Percentiles rank a stretch among this genome's conserved stretches.
These are phyloP conservation scores for Hypericum androsaemum DNA, from an alignment of 345 rosid genomes.

Conservation along the genomic window DNA sequence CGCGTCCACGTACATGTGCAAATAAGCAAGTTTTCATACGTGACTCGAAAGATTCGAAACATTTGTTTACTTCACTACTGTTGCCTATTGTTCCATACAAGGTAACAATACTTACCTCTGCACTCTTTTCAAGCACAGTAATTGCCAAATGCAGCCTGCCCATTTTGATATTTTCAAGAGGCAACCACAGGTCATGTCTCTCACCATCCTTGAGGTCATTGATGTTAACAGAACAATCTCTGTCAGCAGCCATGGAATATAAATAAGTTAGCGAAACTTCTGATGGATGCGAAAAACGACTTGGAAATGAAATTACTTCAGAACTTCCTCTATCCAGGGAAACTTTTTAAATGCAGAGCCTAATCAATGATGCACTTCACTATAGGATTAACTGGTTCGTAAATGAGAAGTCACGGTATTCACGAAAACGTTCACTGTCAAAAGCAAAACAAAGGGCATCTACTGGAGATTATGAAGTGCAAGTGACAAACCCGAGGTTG, in stretches of 20 bases:
- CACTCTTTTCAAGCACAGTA: constrained; percentile 44
- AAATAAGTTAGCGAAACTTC: not conserved
- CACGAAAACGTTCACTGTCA: too few relatives aligned
- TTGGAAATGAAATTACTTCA: too few relatives aligned
- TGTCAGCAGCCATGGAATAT: constrained; percentile 19
- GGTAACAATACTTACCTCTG: constrained; percentile 34
- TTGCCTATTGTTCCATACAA: not conserved
- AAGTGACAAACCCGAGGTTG: constrained; percentile 61
- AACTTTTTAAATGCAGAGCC: too few relatives aligned
- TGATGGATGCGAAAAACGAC: not conserved
- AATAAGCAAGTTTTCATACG: too few relatives aligned
- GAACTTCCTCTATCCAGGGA: too few relatives aligned
- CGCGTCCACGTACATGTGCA: too few relatives aligned
- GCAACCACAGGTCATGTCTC: constrained; percentile 82
- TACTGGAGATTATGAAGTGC: constrained; percentile 1
- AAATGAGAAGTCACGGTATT: too few relatives aligned
- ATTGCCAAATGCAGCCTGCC: constrained; percentile 82
- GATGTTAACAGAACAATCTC: constrained; percentile 53
- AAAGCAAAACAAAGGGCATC: not conserved
- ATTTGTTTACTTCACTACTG: not conserved
- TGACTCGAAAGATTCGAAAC: not conserved
- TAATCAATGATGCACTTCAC: too few relatives aligned
- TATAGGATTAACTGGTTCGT: too few relatives aligned
- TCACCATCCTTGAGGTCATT: constrained; percentile 56
- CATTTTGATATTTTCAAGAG: constrained; percentile 63